Evolutionary conservation across 2,329 filamentous ascomycete species (phyloP).

Genomic region (Macroventuria anomochaeta): DNA sequence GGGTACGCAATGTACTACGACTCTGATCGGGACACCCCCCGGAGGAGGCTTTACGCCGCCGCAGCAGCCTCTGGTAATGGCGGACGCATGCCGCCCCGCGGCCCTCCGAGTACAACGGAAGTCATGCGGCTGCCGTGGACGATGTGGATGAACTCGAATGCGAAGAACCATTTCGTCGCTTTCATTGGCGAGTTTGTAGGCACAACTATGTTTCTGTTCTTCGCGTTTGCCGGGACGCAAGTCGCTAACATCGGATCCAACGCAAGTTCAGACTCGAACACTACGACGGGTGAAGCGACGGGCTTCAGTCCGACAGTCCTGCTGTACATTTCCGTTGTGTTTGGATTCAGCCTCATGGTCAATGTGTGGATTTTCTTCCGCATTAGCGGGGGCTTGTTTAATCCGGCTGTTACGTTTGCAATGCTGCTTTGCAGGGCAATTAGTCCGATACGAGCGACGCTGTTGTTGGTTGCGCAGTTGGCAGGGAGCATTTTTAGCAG

Average conservation of each 20-base stretch:
- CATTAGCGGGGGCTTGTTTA: slow-evolving; percentile 44
- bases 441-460: slow-evolving; percentile 49
- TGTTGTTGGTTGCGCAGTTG: slow-evolving; percentile 55
- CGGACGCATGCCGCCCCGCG: slow-evolving; percentile 26
- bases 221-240: slow-evolving; percentile 54
- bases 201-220: slow-evolving; percentile 55
- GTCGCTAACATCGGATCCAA: slow-evolving; percentile 57
- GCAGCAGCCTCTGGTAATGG: slow-evolving; percentile 12
- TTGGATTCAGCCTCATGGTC: slow-evolving; percentile 48
- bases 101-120: slow-evolving; percentile 45
- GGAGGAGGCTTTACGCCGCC: slow-evolving; percentile 16
- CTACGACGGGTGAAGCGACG: slow-evolving; percentile 47
- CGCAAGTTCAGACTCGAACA: slow-evolving; percentile 45
- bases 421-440: slow-evolving; percentile 51
- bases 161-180: slow-evolving; percentile 52
- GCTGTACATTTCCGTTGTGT: slow-evolving; percentile 48
- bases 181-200: slow-evolving; percentile 57
- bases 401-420: slow-evolving; percentile 44
- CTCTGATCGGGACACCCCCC: slow-evolving; percentile 31
- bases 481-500: slow-evolving; percentile 54
- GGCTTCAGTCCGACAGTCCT: slow-evolving; percentile 28
- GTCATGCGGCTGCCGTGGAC: slow-evolving; percentile 44
- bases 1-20: slow-evolving; percentile 32
- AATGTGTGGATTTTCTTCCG: slow-evolving; percentile 52
- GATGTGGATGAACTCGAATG: slow-evolving; percentile 47